Evolutionary conservation across 495 filamentous ascomycete species (phyloP).

Genomic region (Wilcoxina mikolae): DNA sequence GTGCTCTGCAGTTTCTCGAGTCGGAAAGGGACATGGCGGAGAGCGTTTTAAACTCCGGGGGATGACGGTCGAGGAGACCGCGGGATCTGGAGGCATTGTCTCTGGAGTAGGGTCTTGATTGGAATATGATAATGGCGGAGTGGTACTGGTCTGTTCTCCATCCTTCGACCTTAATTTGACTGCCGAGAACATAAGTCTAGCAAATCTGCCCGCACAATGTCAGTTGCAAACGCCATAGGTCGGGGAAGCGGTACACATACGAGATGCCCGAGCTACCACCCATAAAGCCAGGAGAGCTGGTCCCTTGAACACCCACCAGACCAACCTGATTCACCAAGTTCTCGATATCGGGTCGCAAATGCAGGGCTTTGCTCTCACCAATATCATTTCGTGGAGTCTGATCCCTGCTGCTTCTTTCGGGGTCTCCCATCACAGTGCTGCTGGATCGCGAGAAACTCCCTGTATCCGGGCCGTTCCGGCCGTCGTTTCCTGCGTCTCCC

Average conservation of each 20-base stretch:
- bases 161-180: slow-evolving; percentile 19
- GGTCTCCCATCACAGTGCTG: slow-evolving; percentile 21
- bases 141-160: slow-evolving; percentile 8
- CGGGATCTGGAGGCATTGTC: not conserved
- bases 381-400: slow-evolving; percentile 6
- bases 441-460: slow-evolving; percentile 14
- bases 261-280: slow-evolving; percentile 27
- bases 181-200: slow-evolving; percentile 25
- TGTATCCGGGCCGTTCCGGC: slow-evolving; percentile 29
- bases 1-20: slow-evolving; percentile 9
- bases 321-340: slow-evolving; percentile 27
- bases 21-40: slow-evolving; percentile 16
- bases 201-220: slow-evolving; percentile 15
- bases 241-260: slow-evolving; percentile 18
- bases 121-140: not conserved
- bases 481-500: slow-evolving; percentile 27
- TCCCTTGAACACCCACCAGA: slow-evolving; percentile 26
- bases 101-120: slow-evolving; percentile 8
- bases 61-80: slow-evolving; percentile 17
- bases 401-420: slow-evolving; percentile 5
- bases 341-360: slow-evolving; percentile 25
- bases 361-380: slow-evolving; percentile 16
- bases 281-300: slow-evolving; percentile 23
- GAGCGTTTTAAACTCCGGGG: slow-evolving; percentile 15
- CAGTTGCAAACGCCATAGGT: not conserved